A percentile compares a stretch with the other conserved stretches of the same genome.
These are phyloP conservation scores for Penicillium tannophilum DNA, from an alignment of 495 filamentous ascomycete genomes.

Conservation along the genomic window DNA sequence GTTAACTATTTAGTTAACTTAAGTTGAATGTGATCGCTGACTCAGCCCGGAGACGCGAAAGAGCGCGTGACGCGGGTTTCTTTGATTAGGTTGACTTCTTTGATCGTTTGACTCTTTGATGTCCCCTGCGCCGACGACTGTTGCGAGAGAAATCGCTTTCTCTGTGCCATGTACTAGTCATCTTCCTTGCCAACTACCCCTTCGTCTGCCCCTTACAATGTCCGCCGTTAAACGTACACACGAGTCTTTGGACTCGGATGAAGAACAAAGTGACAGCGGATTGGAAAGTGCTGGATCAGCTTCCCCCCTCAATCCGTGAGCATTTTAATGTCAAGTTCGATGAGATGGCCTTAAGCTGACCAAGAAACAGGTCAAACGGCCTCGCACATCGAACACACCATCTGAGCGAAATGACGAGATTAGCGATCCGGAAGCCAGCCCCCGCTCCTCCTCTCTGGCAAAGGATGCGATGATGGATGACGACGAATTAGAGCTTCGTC, in stretches of 20 bases:
- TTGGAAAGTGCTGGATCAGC: constrained; percentile 45
- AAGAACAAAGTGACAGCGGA: constrained; percentile 35
- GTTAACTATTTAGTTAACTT: neutral
- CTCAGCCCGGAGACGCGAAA: constrained; percentile 9
- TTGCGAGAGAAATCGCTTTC: neutral
- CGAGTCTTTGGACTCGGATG: constrained; percentile 45
- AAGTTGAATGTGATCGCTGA: neutral
- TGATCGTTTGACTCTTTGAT: constrained; percentile 1
- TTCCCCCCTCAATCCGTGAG: constrained; percentile 49
- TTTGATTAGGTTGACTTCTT: constrained; percentile 3
- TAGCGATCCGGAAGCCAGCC: constrained; percentile 29
- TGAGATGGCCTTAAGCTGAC: constrained; percentile 18
- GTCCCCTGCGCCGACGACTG: neutral
- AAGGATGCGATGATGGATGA: constrained; percentile 43
- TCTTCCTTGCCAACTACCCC: neutral
- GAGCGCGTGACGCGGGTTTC: constrained; percentile 7
- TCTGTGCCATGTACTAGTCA: neutral
- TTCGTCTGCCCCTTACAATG: constrained; percentile 25
- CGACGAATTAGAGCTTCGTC: constrained; percentile 60
- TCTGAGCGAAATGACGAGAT: constrained; percentile 28
- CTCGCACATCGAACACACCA: constrained; percentile 32
- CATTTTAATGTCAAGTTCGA: neutral
- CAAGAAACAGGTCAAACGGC: constrained; percentile 38
- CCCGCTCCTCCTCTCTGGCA: constrained; percentile 31
- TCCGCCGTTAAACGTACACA: constrained; percentile 52